Evolutionary conservation across 1,139 yeast genomes (phyloP).

Genomic region (Kluyveromyces sp.): DNA sequence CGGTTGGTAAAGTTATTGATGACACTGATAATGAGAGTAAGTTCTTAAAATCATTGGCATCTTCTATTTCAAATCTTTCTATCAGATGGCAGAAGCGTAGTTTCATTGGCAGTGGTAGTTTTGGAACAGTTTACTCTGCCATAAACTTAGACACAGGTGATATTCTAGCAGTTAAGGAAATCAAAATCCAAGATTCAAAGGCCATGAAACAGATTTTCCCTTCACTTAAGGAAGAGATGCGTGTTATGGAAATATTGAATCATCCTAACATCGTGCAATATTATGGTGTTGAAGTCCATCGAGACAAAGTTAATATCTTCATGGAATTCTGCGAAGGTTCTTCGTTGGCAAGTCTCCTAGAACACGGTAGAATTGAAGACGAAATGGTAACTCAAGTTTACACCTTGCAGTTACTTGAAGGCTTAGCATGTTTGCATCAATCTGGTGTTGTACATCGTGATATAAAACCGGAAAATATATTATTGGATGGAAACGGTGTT

Average conservation of each 20-base stretch:
- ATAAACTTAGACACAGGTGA: slow-evolving; percentile 93
- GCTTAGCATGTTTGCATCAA: slow-evolving; percentile 87
- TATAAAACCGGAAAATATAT: slow-evolving; percentile 89
- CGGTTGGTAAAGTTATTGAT: slow-evolving; percentile 84
- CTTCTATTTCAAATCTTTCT: slow-evolving; percentile 83
- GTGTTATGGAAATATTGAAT: slow-evolving; percentile 85
- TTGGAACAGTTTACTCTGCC: slow-evolving; percentile 91
- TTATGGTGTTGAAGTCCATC: slow-evolving; percentile 93
- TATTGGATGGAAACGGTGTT: slow-evolving; percentile 86
- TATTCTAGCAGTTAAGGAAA: slow-evolving; percentile 94
- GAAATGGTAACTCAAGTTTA: slow-evolving; percentile 89
- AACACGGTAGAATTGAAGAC: slow-evolving; percentile 91
- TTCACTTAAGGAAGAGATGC: slow-evolving; percentile 91
- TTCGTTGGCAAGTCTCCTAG: slow-evolving; percentile 72
- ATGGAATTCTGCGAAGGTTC: slow-evolving; percentile 99
- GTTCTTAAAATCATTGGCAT: slow-evolving; percentile 76
- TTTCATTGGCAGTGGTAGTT: slow-evolving; percentile 91
- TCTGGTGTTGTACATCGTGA: slow-evolving; percentile 96
- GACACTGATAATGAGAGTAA: slow-evolving; percentile 83
- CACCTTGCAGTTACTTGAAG: slow-evolving; percentile 89
- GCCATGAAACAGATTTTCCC: slow-evolving; percentile 81
- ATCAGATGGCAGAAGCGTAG: slow-evolving; percentile 97
- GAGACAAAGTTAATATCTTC: slow-evolving; percentile 89
- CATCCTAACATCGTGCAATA: slow-evolving; percentile 96
- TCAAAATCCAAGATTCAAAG: slow-evolving; percentile 82